Evolutionary conservation across 1,284 basidiomycete genomes (phyloP), one percentile per base, ranked within the genome.

Genomic region (Apiotrichum laibachii): DNA sequence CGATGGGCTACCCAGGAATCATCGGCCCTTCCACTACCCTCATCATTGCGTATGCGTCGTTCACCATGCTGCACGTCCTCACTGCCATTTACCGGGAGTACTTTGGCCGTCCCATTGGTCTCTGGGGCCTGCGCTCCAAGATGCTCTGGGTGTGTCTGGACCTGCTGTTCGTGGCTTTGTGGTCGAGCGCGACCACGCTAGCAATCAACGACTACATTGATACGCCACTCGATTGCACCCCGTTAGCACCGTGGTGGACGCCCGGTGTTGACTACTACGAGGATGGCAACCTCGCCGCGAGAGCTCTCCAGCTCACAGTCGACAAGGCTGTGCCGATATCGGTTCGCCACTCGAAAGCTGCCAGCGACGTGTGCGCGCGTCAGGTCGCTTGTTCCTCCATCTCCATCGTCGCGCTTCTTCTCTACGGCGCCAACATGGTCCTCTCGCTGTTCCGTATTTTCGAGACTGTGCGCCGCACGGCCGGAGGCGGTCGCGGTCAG

Each of bases 131-230:
- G 40, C 70, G 77, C 31, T 77, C 73, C 48, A 81, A 82, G 62
- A 80, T 80, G 75, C 64, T 77, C 22, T 80, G 74, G 76, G 75
- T 77, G 12, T 76, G 76, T 53, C 57, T 77, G 16, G 81, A 82
- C 64, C 72, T 84, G 35, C 62, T 83, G 44, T 83, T 84, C 58
- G 79, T 84, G 56, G 76, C 70, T 0, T 57, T 77, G 13, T 76
- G 76, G 77, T 72, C 69, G 16, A 68, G 65, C 3, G 67, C 68
- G 26, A 69, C 82, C 16, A 77, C 80, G 0, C 73, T 83, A 21
- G 69, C 80, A 0, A 79, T 81, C 62, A 82, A 83, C 69, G 82
- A 84, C 67, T 80, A 81, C 66, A 81, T 83, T 60, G 80, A 80
- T 18, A 81, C 81, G n/a, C 79, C 81, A 7, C 72, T 83, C 46